Evolutionary conservation across 305 asterid species (phyloP).

Genomic region (Ajuga reptans): DNA sequence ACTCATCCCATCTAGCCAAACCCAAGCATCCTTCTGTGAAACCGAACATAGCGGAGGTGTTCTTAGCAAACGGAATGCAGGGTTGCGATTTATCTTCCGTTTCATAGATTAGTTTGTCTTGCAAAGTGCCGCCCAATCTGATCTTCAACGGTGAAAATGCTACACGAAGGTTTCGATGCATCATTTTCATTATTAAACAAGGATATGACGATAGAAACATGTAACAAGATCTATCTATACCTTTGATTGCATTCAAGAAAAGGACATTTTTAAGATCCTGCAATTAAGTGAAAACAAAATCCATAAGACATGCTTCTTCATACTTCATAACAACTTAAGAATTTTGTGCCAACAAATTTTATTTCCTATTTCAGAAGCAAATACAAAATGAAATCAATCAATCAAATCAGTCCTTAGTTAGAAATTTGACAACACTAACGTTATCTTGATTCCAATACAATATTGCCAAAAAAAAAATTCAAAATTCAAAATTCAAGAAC

Average conservation of each 20-base stretch:
- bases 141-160: constrained; percentile 89
- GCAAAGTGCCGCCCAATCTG: constrained; percentile 82
- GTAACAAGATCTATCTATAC: constrained; percentile 28
- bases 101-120: constrained; percentile 66
- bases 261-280: constrained; percentile 64
- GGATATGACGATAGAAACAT: background rate
- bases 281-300: constrained; percentile 21
- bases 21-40: constrained; percentile 71
- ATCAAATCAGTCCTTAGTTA: background rate
- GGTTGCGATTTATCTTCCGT: constrained; percentile 43
- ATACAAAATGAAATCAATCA: background rate
- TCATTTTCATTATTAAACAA: constrained; percentile 6
- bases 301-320: background rate
- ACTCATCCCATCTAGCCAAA: constrained; percentile 76
- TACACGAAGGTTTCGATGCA: constrained; percentile 29
- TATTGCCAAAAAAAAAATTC: background rate
- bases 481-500: background rate
- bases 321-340: background rate
- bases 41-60: constrained; percentile 45
- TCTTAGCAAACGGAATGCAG: constrained; percentile 47
- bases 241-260: constrained; percentile 65
- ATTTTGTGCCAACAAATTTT: background rate
- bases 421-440: background rate
- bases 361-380: background rate
- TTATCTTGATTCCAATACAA: constrained; percentile 6